These are phyloP conservation scores for Gynochthodes officinalis DNA, from an alignment of 257 asterid species.

Conservation along the genomic window DNA sequence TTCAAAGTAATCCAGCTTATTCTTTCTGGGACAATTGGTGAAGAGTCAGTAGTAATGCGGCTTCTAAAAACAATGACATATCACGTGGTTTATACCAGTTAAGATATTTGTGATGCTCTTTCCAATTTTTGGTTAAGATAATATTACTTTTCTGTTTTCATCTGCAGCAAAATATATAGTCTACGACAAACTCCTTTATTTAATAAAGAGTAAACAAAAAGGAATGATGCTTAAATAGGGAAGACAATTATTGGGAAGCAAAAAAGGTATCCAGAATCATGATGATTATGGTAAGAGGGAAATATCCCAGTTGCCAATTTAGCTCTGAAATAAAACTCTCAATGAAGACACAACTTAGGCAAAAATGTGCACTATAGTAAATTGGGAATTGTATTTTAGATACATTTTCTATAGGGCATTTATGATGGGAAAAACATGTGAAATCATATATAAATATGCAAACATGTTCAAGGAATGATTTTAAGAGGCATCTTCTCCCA, in stretches of 20 bases:
- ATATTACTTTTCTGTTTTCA: neutral
- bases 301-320: neutral
- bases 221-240: neutral
- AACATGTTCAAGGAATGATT: no score
- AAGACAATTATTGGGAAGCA: neutral
- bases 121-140: neutral
- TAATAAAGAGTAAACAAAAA: neutral
- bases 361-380: neutral
- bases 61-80: neutral
- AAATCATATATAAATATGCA: no score
- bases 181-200: neutral
- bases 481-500: neutral
- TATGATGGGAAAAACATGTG: no score
- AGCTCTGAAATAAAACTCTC: neutral
- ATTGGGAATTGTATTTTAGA: neutral
- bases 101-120: neutral
- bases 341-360: neutral
- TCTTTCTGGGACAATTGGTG: neutral
- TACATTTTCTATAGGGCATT: no score
- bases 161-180: neutral
- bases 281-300: neutral
- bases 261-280: neutral
- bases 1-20: constrained; percentile 5
- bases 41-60: neutral
- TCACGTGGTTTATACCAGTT: neutral